A percentile compares a stretch with the other conserved stretches of the same genome.
Evolutionary conservation across 2,329 filamentous ascomycete genomes (phyloP).

Genomic region (Xenoacremonium recifei): DNA sequence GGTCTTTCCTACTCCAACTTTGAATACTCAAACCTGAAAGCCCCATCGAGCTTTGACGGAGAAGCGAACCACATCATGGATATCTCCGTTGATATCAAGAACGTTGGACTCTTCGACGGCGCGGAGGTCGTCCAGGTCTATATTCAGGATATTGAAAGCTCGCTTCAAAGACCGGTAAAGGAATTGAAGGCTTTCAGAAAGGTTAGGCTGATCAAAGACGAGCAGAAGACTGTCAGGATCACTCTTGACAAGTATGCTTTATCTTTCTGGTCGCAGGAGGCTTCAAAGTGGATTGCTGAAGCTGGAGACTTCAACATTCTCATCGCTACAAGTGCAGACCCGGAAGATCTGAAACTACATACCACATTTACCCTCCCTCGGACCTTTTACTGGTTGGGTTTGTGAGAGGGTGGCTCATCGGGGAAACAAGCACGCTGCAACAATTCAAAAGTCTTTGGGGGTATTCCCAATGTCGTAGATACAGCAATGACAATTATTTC

Average conservation of each 20-base stretch:
- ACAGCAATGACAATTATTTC: too few relatives aligned
- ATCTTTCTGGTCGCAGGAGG: conserved; percentile 6
- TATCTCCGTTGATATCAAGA: conserved; percentile 45
- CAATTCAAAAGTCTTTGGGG: too few relatives aligned
- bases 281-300: conserved; percentile 1
- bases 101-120: conserved; percentile 24
- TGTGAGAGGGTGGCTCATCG: too few relatives aligned
- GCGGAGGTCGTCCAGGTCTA: conserved; percentile 31
- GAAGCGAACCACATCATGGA: conserved; percentile 1
- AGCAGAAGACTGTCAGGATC: not conserved
- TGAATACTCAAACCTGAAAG: conserved; percentile 38
- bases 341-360: too few relatives aligned
- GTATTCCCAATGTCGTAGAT: too few relatives aligned
- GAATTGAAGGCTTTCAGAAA: conserved; percentile 45
- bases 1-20: conserved; percentile 39
- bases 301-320: conserved; percentile 3
- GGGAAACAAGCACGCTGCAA: too few relatives aligned
- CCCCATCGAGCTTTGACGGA: not conserved
- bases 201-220: conserved; percentile 27
- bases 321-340: conserved; percentile 2
- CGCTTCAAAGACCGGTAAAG: conserved; percentile 35
- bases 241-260: conserved; percentile 6
- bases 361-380: too few relatives aligned
- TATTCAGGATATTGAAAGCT: conserved; percentile 16
- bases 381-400: too few relatives aligned